These are phyloP conservation scores for Umbelopsis isabellina DNA, from an alignment of 192 early-diverging fungal species.

Conservation along the genomic window DNA sequence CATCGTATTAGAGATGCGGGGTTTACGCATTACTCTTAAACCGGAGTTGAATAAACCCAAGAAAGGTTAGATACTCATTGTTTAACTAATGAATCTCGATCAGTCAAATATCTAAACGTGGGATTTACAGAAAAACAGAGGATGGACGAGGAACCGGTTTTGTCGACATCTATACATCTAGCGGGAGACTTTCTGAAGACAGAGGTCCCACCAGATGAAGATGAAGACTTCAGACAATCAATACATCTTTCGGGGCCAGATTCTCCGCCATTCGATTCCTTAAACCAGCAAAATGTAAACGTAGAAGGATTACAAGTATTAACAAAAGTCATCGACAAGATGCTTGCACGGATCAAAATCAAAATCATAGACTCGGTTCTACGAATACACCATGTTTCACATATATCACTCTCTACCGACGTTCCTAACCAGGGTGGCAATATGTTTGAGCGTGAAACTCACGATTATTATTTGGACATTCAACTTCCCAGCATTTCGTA, in stretches of 20 bases:
- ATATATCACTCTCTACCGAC: slow-evolving; percentile 27
- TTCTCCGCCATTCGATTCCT: slow-evolving; percentile 8
- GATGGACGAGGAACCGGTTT: slow-evolving; percentile 61
- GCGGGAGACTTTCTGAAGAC: slow-evolving; percentile 86
- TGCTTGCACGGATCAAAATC: slow-evolving; percentile 80
- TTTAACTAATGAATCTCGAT: slow-evolving; percentile 69
- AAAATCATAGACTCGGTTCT: slow-evolving; percentile 59
- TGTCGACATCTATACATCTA: slow-evolving; percentile 84
- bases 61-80: slow-evolving; percentile 29
- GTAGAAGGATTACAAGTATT: slow-evolving; percentile 76
- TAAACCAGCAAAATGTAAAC: slow-evolving; percentile 25
- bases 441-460: not conserved
- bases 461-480: slow-evolving; percentile 59
- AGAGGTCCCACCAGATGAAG: slow-evolving; percentile 63
- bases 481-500: slow-evolving; percentile 54
- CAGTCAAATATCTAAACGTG: slow-evolving; percentile 47
- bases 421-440: not conserved
- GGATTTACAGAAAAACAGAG: slow-evolving; percentile 16
- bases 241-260: slow-evolving; percentile 48
- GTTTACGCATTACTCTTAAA: slow-evolving; percentile 59
- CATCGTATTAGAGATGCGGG: slow-evolving; percentile 72
- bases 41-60: slow-evolving; percentile 41
- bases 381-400: slow-evolving; percentile 52
- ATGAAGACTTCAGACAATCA: slow-evolving; percentile 60
- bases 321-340: slow-evolving; percentile 81